Percentiles rank a stretch among this genome's conserved stretches.
Evolutionary conservation across 2,329 filamentous ascomycete genomes (phyloP).

Genomic region (Aspergillus neoniger): DNA sequence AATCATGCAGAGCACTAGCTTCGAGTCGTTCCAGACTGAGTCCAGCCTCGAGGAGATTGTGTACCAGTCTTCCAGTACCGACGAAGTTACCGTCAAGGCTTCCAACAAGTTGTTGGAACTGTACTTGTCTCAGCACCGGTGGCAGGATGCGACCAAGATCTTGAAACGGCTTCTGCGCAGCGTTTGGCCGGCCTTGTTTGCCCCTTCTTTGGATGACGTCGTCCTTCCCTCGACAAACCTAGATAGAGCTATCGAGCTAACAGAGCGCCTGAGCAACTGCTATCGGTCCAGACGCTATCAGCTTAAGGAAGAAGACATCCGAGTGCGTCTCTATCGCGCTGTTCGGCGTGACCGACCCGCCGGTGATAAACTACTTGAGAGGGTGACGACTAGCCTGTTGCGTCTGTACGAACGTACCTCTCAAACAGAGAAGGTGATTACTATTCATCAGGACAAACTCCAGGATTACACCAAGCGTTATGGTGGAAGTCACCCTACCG

Average conservation of each 20-base stretch:
- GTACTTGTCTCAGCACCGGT: conserved; percentile 51
- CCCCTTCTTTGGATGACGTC: conserved; percentile 48
- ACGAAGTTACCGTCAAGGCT: conserved; percentile 44
- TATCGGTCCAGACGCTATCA: conserved; percentile 42
- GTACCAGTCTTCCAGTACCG: conserved; percentile 45
- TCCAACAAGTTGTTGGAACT: conserved; percentile 42
- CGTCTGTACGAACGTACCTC: conserved; percentile 31
- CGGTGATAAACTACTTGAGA: conserved; percentile 33
- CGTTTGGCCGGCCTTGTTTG: conserved; percentile 52
- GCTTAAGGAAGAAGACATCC: conserved; percentile 39
- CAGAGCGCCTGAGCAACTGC: conserved; percentile 49
- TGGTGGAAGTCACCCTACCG: conserved; percentile 35
- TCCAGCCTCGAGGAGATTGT: conserved; percentile 47
- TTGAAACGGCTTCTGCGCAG: conserved; percentile 49
- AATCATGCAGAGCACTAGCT: conserved; percentile 39
- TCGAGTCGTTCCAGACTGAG: conserved; percentile 41
- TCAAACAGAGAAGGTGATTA: conserved; percentile 39
- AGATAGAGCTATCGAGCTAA: conserved; percentile 50
- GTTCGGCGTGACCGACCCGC: conserved; percentile 30
- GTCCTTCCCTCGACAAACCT: conserved; percentile 45
- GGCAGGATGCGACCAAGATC: conserved; percentile 50
- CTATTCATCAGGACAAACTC: conserved; percentile 40
- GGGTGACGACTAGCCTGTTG: conserved; percentile 31
- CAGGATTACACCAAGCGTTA: conserved; percentile 38
- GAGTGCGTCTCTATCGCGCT: conserved; percentile 38